Conservation (phyloP, 805 yeast genomes). For the Alloascoidea africana region DNA sequence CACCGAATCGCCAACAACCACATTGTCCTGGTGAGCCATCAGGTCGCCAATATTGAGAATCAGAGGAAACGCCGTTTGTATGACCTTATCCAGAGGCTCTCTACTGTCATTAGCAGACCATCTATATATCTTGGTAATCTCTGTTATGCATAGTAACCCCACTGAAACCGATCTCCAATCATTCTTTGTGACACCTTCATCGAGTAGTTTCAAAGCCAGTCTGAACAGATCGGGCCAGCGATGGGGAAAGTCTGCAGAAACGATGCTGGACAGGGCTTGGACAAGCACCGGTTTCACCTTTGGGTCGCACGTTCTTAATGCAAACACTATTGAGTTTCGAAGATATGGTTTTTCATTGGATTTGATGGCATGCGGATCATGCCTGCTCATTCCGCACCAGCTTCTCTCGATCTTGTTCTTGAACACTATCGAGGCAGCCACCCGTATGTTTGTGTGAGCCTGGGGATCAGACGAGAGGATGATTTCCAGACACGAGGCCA, state of each 20-base stretch:
- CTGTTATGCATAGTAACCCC: not conserved
- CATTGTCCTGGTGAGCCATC: too few relatives aligned
- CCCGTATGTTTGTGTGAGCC: constrained; percentile 36
- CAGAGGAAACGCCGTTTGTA: constrained; percentile 47
- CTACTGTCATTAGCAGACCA: constrained; percentile 51
- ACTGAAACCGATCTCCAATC: not conserved
- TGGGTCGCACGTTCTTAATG: constrained; percentile 34
- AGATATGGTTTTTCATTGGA: constrained; percentile 62
- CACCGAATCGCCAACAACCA: constrained; percentile 23
- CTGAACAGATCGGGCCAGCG: constrained; percentile 6
- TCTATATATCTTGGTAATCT: constrained; percentile 27
- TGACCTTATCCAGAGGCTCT: constrained; percentile 35
- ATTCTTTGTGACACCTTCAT: not conserved
- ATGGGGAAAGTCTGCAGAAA: constrained; percentile 32
- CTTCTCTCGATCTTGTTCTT: constrained; percentile 55
- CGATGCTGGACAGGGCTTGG: constrained; percentile 32
- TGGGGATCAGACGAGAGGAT: constrained; percentile 37
- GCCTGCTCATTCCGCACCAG: constrained; percentile 32
- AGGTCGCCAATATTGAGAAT: constrained; percentile 52
- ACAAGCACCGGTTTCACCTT: constrained; percentile 25
- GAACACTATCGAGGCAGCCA: constrained; percentile 70
- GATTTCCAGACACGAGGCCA: constrained; percentile 72
- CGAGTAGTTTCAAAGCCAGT: not conserved
- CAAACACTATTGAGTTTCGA: constrained; percentile 50
- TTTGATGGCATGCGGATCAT: too few relatives aligned